Conservation (phyloP, 805 yeast species). For the Candida sonorensis region DNA sequence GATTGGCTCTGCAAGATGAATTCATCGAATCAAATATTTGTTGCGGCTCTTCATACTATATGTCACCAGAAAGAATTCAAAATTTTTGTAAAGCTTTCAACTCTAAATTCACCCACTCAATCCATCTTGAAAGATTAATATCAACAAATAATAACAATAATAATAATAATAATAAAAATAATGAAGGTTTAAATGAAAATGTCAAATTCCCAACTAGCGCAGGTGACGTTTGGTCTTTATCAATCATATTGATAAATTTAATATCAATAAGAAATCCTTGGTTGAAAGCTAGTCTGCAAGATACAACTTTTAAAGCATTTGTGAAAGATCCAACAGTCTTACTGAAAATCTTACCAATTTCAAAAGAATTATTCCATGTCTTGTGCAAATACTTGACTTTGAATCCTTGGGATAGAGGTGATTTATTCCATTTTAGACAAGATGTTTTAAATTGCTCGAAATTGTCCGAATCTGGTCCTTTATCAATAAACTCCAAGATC, state of each 20-base stretch:
- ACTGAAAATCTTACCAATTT: slow-evolving; percentile 64
- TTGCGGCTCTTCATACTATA: slow-evolving; percentile 82
- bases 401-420: slow-evolving; percentile 43
- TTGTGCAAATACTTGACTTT: slow-evolving; percentile 37
- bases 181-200: slow-evolving; percentile 22
- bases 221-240: slow-evolving; percentile 86
- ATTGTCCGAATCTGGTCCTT: slow-evolving; percentile 28
- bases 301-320: slow-evolving; percentile 60
- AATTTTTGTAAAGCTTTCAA: slow-evolving; percentile 33
- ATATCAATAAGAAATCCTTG: slow-evolving; percentile 86
- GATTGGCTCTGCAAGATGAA: slow-evolving; percentile 64
- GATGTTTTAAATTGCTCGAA: slow-evolving; percentile 28
- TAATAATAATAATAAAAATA: too few species aligned
- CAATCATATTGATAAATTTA: slow-evolving; percentile 72
- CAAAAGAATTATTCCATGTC: slow-evolving; percentile 50
- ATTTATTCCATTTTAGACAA: slow-evolving; percentile 32
- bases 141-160: too few species aligned
- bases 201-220: slow-evolving; percentile 55
- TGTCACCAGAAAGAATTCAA: slow-evolving; percentile 78
- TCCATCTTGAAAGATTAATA: slow-evolving; percentile 23
- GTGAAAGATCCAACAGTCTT: slow-evolving; percentile 49
- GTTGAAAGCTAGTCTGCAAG: slow-evolving; percentile 69
- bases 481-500: slow-evolving; percentile 23
- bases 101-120: slow-evolving; percentile 25
- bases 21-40: slow-evolving; percentile 63